Evolutionary conservation across 768 basidiomycete genomes (phyloP).

Genomic region (Lactarius indigo): DNA sequence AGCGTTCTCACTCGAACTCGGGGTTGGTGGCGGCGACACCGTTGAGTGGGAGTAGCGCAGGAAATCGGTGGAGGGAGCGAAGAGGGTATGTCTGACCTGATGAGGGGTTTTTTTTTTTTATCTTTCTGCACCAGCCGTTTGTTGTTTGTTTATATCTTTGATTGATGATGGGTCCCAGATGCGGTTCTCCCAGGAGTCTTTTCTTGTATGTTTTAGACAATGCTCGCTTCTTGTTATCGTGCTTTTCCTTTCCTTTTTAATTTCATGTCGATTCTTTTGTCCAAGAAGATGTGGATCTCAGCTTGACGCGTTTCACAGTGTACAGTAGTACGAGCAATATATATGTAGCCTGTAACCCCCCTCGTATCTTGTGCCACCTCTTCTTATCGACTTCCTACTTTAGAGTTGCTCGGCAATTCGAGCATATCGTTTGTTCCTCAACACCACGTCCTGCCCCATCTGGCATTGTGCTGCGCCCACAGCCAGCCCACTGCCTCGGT

Average conservation of each 20-base stretch:
- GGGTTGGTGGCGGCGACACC: background rate
- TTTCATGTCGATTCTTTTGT: too few relatives aligned
- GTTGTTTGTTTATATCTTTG: background rate
- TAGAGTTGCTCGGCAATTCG: background rate
- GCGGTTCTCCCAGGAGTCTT: too few relatives aligned
- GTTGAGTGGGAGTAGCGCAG: background rate
- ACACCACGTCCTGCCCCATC: background rate
- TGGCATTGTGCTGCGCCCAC: background rate
- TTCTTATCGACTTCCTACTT: background rate
- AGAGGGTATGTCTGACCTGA: constrained; percentile 4
- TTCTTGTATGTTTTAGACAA: too few relatives aligned
- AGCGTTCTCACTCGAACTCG: constrained; percentile 16
- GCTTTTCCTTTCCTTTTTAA: too few relatives aligned
- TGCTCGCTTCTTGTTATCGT: too few relatives aligned
- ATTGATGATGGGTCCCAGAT: background rate
- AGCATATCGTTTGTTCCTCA: background rate
- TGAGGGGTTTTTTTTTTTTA: background rate
- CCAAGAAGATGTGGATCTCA: too few relatives aligned
- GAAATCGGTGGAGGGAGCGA: constrained; percentile 11
- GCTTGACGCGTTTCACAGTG: background rate
- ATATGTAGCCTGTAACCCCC: background rate
- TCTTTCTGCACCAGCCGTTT: background rate
- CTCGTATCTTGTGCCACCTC: background rate
- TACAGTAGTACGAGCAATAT: background rate
- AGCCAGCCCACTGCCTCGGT: background rate